These are phyloP conservation scores for Rubroboletus pulcherrimus DNA, from an alignment of 768 basidiomycete species.

Conservation along the genomic window DNA sequence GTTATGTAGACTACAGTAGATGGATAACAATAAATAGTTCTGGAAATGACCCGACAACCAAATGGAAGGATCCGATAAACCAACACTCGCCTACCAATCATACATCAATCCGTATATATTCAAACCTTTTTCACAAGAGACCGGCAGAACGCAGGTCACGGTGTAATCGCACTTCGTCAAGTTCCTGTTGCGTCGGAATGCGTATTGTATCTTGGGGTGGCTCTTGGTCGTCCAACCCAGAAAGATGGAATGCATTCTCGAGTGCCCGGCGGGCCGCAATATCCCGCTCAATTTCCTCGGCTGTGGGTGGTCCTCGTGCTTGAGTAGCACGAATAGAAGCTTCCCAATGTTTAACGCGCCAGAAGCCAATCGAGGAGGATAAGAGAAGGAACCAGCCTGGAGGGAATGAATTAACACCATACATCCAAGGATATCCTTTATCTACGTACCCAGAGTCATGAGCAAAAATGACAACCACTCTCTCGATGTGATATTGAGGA, in stretches of 20 bases:
- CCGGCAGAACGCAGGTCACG: constrained; percentile 53
- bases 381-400: constrained; percentile 89
- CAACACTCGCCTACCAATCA: neutral
- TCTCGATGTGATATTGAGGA: constrained; percentile 48
- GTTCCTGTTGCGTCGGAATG: constrained; percentile 29
- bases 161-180: constrained; percentile 44
- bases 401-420: neutral
- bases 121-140: constrained; percentile 37
- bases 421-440: neutral
- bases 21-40: constrained; percentile 15
- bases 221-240: constrained; percentile 24
- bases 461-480: constrained; percentile 92
- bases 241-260: constrained; percentile 49
- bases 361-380: constrained; percentile 76
- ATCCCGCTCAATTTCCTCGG: constrained; percentile 51
- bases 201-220: constrained; percentile 1
- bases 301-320: constrained; percentile 17
- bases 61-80: neutral
- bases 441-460: constrained; percentile 72
- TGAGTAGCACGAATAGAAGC: constrained; percentile 52
- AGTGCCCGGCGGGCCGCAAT: constrained; percentile 48
- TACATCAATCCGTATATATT: constrained; percentile 1
- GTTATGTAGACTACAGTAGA: constrained; percentile 18
- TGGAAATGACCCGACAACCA: neutral
- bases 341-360: constrained; percentile 86